Evolutionary conservation across 306 rosid genomes (phyloP).

Genomic region (Hippophae tibetana): DNA sequence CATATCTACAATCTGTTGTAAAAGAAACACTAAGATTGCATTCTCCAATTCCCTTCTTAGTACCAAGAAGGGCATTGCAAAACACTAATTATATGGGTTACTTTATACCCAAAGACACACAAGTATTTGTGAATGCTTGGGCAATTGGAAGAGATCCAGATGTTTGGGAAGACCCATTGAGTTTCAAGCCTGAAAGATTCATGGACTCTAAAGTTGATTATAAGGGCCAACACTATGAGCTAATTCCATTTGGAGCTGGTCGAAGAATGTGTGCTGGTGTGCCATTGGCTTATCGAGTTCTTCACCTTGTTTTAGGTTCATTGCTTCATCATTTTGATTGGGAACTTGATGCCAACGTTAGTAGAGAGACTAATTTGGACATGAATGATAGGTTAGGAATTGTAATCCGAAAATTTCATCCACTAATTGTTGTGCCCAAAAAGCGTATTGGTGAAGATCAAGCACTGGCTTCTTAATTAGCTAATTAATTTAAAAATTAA

Average conservation of each 20-base stretch:
- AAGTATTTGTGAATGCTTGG: constrained; percentile 44
- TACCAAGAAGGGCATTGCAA: constrained; percentile 32
- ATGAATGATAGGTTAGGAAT: constrained; percentile 37
- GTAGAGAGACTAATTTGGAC: constrained; percentile 22
- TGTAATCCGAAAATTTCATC: constrained; percentile 28
- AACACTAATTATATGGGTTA: constrained; percentile 39
- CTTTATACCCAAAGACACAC: constrained; percentile 38
- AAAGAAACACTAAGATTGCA: constrained; percentile 47
- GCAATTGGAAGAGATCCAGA: constrained; percentile 58
- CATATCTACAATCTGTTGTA: constrained; percentile 28
- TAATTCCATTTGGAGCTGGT: constrained; percentile 57
- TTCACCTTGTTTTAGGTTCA: constrained; percentile 30
- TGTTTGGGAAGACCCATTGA: constrained; percentile 32
- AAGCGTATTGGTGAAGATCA: constrained; percentile 2
- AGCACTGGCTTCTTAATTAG: not conserved
- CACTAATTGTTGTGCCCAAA: constrained; percentile 38
- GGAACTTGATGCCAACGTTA: constrained; percentile 24
- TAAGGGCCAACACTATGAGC: constrained; percentile 39
- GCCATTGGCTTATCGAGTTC: constrained; percentile 36
- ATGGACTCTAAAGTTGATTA: constrained; percentile 14
- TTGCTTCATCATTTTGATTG: constrained; percentile 56
- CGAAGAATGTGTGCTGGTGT: constrained; percentile 51
- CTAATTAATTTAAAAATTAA: too few species aligned
- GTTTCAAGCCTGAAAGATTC: constrained; percentile 46
- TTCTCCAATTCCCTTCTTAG: constrained; percentile 48